Conservation (phyloP, 2,329 filamentous ascomycete genomes). For the Talaromyces islandicus region DNA sequence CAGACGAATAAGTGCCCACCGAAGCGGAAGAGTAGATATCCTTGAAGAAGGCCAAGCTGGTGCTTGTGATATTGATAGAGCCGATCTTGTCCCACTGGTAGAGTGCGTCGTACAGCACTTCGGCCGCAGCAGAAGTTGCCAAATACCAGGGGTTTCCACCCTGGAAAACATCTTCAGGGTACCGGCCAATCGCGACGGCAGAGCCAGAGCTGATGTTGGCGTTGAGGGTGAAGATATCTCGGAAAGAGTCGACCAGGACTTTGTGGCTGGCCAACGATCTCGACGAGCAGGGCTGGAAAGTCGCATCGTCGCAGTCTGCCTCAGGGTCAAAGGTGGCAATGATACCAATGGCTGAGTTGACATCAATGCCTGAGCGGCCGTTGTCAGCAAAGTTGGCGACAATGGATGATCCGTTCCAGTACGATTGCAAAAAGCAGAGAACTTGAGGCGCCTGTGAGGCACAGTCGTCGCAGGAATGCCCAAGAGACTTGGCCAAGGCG, state of each 20-base stretch:
- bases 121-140: slow-evolving; percentile 66
- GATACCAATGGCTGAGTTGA: slow-evolving; percentile 61
- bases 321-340: slow-evolving; percentile 66
- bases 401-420: slow-evolving; percentile 65
- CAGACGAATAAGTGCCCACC: slow-evolving; percentile 36
- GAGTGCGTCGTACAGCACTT: slow-evolving; percentile 70
- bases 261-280: slow-evolving; percentile 68
- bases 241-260: slow-evolving; percentile 68
- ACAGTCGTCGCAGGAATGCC: slow-evolving; percentile 57
- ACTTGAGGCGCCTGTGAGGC: slow-evolving; percentile 61
- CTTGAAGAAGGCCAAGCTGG: slow-evolving; percentile 66
- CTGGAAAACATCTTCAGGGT: slow-evolving; percentile 68
- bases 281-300: slow-evolving; percentile 71
- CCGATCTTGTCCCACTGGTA: slow-evolving; percentile 63
- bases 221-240: slow-evolving; percentile 65
- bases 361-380: slow-evolving; percentile 63
- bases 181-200: slow-evolving; percentile 60
- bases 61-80: slow-evolving; percentile 58
- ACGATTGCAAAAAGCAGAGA: slow-evolving; percentile 66
- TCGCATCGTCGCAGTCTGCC: slow-evolving; percentile 59
- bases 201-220: slow-evolving; percentile 53
- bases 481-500: slow-evolving; percentile 57
- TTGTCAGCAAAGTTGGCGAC: slow-evolving; percentile 59
- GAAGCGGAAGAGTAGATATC: slow-evolving; percentile 55
- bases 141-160: slow-evolving; percentile 78